Evolutionary conservation across 371 early-diverging fungal genomes (phyloP), one percentile per base, ranked within the genome.

Genomic region (Mucor velutinosus): DNA sequence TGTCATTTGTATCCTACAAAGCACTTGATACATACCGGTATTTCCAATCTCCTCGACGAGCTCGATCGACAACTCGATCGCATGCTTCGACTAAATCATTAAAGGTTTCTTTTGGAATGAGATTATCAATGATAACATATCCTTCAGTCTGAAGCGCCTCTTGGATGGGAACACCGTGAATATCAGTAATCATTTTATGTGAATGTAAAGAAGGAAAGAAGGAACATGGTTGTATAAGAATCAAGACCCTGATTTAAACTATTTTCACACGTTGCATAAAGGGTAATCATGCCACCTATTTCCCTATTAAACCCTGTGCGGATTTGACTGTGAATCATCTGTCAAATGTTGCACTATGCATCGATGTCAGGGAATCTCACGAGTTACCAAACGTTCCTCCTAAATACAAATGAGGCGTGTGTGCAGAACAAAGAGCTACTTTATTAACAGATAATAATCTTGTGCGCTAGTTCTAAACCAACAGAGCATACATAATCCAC

Each of bases 31-130:
- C 60, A 29, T 77, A 84, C 85, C 74, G 69, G 57, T 81, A 74
- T 35, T 77, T 78, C 85, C 86, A 86, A 47, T 84, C 83, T 25
- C 80, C 78, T 33, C 71, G 72, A 63, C 86, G 65, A n/a, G 84
- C 86, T 61, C 65, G 77, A 45, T 74, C 76, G 21, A 84, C 77
- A 14, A 75, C 78, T 14, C 86, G 77, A 29, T 86, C 83, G 37
- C 80, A 80, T 5, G 85, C 86, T 30, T 75, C 85, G 55, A 72
- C 77, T 8, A 86, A 67, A 2, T 62, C 62, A 6, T 43, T 57
- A 29, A 86, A 59, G 59, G 77, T 49, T 11, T 82, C 83, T 21
- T 69, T 47, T 45, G 76, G 73, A 35, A 86, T 79, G 32, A 86
- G 67, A 12, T 74, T 72, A 61, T 86, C 85, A 10, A 86, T 74